Percentiles rank a stretch among this genome's conserved stretches.
phyloP scores from a whole-genome alignment of 495 filamentous ascomycete genomes.

The Lasiosphaeris hirsuta region DNA sequence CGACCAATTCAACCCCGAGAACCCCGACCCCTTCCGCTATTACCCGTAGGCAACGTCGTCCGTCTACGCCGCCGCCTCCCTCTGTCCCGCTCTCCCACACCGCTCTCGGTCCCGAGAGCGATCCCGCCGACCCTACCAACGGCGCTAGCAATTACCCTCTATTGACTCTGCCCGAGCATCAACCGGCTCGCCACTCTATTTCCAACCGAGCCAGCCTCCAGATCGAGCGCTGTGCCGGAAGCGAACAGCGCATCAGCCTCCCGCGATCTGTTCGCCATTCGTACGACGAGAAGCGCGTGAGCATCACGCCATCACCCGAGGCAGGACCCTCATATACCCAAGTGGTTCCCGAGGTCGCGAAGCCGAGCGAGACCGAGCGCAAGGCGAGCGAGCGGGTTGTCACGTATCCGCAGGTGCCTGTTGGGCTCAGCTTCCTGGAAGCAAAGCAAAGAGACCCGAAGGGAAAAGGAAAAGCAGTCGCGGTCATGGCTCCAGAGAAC shows the following conservation, averaged over 20 bases:
- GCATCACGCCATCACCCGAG: slow-evolving; percentile 32
- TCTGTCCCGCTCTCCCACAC: slow-evolving; percentile 46
- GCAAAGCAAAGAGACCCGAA: slow-evolving; percentile 14
- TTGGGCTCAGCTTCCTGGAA: slow-evolving; percentile 33
- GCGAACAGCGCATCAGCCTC: slow-evolving; percentile 64
- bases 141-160: slow-evolving; percentile 64
- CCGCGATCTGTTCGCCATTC: slow-evolving; percentile 53
- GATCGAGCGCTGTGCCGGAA: slow-evolving; percentile 63
- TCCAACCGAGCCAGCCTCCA: slow-evolving; percentile 56
- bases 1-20: slow-evolving; percentile 60
- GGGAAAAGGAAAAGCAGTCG: slow-evolving; percentile 45
- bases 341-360: slow-evolving; percentile 25
- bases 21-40: slow-evolving; percentile 25
- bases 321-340: slow-evolving; percentile 10
- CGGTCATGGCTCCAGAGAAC: slow-evolving; percentile 35
- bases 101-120: slow-evolving; percentile 31
- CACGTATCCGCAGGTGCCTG: slow-evolving; percentile 25
- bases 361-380: slow-evolving; percentile 12
- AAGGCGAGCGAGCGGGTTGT: slow-evolving; percentile 33
- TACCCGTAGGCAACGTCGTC: slow-evolving; percentile 33
- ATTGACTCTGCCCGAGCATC: slow-evolving; percentile 65
- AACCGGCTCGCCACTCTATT: slow-evolving; percentile 53
- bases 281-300: slow-evolving; percentile 47
- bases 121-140: slow-evolving; percentile 30
- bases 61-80: slow-evolving; percentile 46